These are phyloP conservation scores for Nicotiana undulata DNA, from an alignment of 257 asterid species.

Conservation along the genomic window DNA sequence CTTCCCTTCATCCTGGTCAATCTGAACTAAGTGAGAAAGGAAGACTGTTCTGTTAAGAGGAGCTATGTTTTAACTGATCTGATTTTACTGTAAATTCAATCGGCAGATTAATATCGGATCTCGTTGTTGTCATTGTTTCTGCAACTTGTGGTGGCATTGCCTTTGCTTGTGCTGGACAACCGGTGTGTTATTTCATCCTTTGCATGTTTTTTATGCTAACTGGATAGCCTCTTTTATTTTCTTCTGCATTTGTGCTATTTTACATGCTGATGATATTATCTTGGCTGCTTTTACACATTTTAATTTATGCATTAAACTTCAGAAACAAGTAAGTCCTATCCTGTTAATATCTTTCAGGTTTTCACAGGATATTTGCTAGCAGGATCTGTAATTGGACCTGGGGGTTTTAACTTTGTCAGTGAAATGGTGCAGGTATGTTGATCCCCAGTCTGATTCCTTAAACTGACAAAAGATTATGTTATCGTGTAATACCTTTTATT, in stretches of 20 bases:
- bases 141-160: slow-evolving; percentile 93
- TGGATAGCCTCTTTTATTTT: neutral
- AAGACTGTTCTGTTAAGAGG: neutral
- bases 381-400: slow-evolving; percentile 84
- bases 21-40: neutral
- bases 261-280: neutral
- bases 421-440: slow-evolving; percentile 82
- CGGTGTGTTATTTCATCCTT: slow-evolving; percentile 38
- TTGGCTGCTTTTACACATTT: neutral
- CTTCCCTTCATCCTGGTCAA: neutral
- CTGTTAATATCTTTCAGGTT: slow-evolving; percentile 44
- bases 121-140: slow-evolving; percentile 78
- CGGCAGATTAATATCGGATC: slow-evolving; percentile 72
- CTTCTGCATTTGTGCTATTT: neutral
- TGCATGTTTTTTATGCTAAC: neutral
- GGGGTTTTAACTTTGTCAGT: slow-evolving; percentile 72
- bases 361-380: slow-evolving; percentile 81
- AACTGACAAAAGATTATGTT: neutral
- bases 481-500: neutral
- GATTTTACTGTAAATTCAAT: neutral
- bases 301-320: neutral
- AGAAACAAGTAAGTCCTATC: slow-evolving; percentile 1
- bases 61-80: neutral
- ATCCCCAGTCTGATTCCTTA: neutral
- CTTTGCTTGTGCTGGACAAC: slow-evolving; percentile 88